Percentiles rank a stretch among this genome's conserved stretches.
These are phyloP conservation scores for Yarrowia sp. DNA, from an alignment of 805 yeast species.

Conservation along the genomic window DNA sequence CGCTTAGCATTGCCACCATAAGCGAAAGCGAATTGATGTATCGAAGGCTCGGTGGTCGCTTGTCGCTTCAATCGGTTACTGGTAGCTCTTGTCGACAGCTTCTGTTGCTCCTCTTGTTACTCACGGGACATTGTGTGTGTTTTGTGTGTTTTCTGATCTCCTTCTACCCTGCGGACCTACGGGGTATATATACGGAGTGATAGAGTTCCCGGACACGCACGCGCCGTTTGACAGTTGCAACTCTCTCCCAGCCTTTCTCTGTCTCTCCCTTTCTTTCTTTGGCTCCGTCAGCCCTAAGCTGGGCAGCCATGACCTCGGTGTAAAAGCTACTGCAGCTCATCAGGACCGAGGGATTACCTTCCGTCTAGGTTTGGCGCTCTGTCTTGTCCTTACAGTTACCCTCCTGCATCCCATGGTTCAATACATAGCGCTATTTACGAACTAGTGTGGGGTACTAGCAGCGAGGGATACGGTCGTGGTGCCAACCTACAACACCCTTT, in stretches of 20 bases:
- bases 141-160: no score
- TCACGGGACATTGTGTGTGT: slow-evolving; percentile 41
- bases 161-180: not conserved
- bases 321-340: slow-evolving; percentile 17
- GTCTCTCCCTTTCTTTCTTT: not conserved
- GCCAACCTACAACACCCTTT: no score
- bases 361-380: not conserved
- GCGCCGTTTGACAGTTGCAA: slow-evolving; percentile 14
- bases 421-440: slow-evolving; percentile 16
- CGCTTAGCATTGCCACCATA: no score
- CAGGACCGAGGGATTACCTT: slow-evolving; percentile 4
- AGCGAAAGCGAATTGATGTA: no score
- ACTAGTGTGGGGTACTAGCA: not conserved
- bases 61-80: no score
- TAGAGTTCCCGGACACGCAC: slow-evolving; percentile 27
- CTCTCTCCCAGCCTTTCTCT: not conserved
- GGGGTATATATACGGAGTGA: slow-evolving; percentile 10
- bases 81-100: no score
- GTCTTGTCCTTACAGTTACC: not conserved
- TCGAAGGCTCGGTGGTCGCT: no score
- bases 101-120: slow-evolving; percentile 54
- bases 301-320: slow-evolving; percentile 10
- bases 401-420: slow-evolving; percentile 2
- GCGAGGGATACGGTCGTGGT: no score
- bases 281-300: no score